Evolutionary conservation across 2,329 filamentous ascomycete genomes (phyloP), one percentile per base, ranked within the genome.

Genomic region (Alternaria conjuncta): DNA sequence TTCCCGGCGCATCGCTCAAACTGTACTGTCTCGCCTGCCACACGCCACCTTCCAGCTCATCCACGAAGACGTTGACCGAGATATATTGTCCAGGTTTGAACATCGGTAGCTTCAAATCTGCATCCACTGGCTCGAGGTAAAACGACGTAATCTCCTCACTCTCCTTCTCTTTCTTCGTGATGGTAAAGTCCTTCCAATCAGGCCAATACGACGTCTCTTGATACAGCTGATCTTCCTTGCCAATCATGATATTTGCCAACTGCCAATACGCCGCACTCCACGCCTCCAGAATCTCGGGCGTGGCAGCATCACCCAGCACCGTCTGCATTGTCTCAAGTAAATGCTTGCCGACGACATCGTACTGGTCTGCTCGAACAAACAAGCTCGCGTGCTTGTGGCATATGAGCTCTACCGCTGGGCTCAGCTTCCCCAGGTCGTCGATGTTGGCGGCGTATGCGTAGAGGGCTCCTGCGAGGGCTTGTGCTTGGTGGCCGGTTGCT

Each of bases 321-420:
- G 87, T 83, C 23, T 83, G 85, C 80, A 94, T 91, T 2, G 91
- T 89, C 25, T 85, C 84, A 46, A 94, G 83, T 12, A 94, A 84
- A 73, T 91, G 88, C 72, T 87, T 87, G 59, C 89, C 91, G 4
- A 94, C 90, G 46, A 92, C 86, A 32, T 85, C 83, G 78, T 93
- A 94, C 66, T 93, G 88, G 43, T 91, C 88, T 0, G 90, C 86
- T 59, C 82, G 83, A 74, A 94, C 88, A 71, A 87, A 88, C 2
- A 94, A 84, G 1, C 88, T 91, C 63, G 87, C 90, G 77, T 94
- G 91, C 79, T 93, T 93, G 77, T 93, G 87, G 77, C 89, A 91
- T 68, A 95, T 93, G 71, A 89, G 86, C 78, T 92, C 89, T 13
- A 88, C 78, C 1, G 85, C 82, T 0, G 86, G 83, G 12, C 77